phyloP scores from a whole-genome alignment of 768 basidiomycete genomes.

The Lanmaoa rubissima region DNA sequence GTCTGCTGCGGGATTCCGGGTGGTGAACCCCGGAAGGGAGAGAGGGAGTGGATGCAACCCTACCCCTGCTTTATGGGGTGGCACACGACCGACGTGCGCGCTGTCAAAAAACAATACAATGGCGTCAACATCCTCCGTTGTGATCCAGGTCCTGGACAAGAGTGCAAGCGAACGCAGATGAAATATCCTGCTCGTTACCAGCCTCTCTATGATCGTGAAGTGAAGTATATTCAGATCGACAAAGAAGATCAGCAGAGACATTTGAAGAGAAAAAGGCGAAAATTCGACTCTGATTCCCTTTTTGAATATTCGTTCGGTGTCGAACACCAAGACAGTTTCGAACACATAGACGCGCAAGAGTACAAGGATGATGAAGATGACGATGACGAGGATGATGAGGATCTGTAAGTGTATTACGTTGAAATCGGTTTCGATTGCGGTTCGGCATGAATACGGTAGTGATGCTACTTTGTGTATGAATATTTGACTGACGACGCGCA shows the following conservation, averaged over 20 bases:
- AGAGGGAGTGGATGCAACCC: too few species aligned
- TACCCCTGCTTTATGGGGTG: neutral
- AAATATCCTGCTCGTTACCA: neutral
- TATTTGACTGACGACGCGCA: too few species aligned
- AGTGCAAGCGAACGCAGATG: neutral
- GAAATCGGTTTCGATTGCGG: neutral
- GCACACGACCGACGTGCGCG: neutral
- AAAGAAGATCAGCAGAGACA: neutral
- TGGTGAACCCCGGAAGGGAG: too few species aligned
- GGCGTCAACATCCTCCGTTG: conserved; percentile 2
- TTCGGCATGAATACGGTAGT: neutral
- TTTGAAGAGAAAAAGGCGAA: neutral
- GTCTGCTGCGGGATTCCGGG: neutral
- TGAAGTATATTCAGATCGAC: neutral
- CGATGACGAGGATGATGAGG: neutral
- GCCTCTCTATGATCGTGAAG: neutral
- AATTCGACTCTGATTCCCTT: neutral
- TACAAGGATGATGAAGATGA: neutral
- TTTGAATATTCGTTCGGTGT: neutral
- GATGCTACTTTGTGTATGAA: too few species aligned
- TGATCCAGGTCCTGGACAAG: neutral
- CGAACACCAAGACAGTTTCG: too few species aligned
- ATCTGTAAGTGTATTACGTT: too few species aligned
- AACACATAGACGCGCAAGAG: too few species aligned
- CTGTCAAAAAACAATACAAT: conserved; percentile 1